phyloP scores from a whole-genome alignment of 352 stramenopile species.

The Phytopythium boreale region DNA sequence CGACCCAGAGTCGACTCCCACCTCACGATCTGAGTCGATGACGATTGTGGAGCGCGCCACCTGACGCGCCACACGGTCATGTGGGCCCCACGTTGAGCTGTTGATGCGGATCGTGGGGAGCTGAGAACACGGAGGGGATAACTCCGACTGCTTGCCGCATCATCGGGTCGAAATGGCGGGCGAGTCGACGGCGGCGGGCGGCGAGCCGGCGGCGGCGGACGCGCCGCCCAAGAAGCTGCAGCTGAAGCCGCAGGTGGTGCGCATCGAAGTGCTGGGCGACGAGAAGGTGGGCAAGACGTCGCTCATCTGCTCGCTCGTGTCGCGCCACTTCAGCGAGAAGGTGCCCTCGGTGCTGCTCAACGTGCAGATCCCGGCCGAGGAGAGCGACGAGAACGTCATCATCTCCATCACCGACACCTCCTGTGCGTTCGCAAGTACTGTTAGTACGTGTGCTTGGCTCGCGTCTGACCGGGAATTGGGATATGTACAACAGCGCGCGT shows the following conservation, averaged over 20 bases:
- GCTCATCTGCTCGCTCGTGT: conserved; percentile 89
- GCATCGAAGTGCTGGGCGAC: conserved; percentile 87
- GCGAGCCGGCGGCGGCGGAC: conserved; percentile 20
- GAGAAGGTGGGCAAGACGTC: conserved; percentile 91
- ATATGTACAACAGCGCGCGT: conserved; percentile 36
- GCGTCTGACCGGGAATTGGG: neutral
- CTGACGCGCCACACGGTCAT: neutral
- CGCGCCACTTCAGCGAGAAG: conserved; percentile 85
- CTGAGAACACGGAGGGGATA: neutral
- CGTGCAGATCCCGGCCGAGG: conserved; percentile 86
- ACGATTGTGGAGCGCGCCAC: neutral
- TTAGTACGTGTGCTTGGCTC: neutral
- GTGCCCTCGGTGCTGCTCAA: conserved; percentile 85
- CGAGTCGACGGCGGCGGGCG: conserved; percentile 23
- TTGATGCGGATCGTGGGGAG: neutral
- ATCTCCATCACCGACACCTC: conserved; percentile 90
- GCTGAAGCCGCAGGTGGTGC: conserved; percentile 79
- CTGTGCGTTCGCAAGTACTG: no score
- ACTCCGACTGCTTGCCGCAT: no score
- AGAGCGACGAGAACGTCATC: conserved; percentile 88
- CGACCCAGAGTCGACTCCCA: neutral
- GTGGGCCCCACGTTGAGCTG: neutral
- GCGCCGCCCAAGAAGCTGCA: conserved; percentile 43
- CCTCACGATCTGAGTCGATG: neutral
- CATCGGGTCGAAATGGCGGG: conserved; percentile 23